These are phyloP conservation scores for Sclerotiophoma versabilis DNA, from an alignment of 2,329 filamentous ascomycete genomes.

Conservation along the genomic window DNA sequence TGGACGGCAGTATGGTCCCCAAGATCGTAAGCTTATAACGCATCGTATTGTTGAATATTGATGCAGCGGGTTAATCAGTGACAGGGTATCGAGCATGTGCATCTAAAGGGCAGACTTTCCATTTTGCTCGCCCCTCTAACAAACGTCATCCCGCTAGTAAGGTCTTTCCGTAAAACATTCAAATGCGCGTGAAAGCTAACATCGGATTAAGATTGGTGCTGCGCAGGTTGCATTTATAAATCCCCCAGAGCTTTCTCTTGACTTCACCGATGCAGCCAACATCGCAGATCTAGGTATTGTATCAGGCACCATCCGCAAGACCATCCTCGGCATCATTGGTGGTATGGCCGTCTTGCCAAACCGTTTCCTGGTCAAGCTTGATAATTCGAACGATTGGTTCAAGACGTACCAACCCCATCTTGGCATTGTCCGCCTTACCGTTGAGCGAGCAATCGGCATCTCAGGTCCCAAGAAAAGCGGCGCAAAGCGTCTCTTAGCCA, in stretches of 20 bases:
- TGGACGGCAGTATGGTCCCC: constrained; percentile 55
- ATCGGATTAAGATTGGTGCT: constrained; percentile 53
- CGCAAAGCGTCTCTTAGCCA: constrained; percentile 51
- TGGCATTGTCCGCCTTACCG: constrained; percentile 55
- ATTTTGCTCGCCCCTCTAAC: constrained; percentile 56
- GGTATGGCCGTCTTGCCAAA: constrained; percentile 59
- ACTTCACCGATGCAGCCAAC: constrained; percentile 58
- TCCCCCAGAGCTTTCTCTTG: constrained; percentile 54
- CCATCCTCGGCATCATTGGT: constrained; percentile 54
- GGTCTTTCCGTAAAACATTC: background rate
- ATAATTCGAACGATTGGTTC: constrained; percentile 57
- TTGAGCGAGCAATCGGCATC: constrained; percentile 52
- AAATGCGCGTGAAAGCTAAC: constrained; percentile 10
- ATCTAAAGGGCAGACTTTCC: constrained; percentile 54
- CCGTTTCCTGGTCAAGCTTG: constrained; percentile 59
- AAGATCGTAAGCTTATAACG: constrained; percentile 50
- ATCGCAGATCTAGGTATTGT: constrained; percentile 54
- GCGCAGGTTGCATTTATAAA: constrained; percentile 60
- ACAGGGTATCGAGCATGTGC: constrained; percentile 56
- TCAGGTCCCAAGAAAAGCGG: constrained; percentile 50
- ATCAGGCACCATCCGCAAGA: constrained; percentile 54
- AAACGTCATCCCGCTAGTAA: constrained; percentile 57
- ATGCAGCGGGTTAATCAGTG: background rate
- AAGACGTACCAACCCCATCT: constrained; percentile 55
- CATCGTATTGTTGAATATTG: too few species aligned